These are phyloP conservation scores for Bacterosira constricta DNA, from an alignment of 108 stramenopile genomes.

Conservation along the genomic window DNA sequence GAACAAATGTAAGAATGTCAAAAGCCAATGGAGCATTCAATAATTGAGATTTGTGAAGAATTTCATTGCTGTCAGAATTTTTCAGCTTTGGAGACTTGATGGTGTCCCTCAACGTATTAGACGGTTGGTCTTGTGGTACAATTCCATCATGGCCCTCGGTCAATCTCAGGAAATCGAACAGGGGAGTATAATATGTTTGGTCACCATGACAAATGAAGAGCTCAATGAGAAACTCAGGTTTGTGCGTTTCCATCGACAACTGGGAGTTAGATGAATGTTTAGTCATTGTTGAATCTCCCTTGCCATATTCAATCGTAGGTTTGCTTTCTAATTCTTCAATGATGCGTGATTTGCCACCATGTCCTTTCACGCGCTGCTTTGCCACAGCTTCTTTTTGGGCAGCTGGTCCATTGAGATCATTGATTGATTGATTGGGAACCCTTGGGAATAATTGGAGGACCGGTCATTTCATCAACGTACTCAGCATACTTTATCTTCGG, in stretches of 20 bases:
- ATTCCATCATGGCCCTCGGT: neutral
- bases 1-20: neutral
- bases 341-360: conserved; percentile 24
- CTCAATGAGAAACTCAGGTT: conserved; percentile 8
- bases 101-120: neutral
- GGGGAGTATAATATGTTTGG: neutral
- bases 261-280: no score
- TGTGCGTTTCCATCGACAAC: no score
- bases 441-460: conserved; percentile 3
- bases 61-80: neutral
- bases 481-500: conserved; percentile 50
- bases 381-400: conserved; percentile 6
- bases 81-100: conserved; percentile 32
- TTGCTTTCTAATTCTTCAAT: conserved; percentile 26
- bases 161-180: conserved; percentile 26
- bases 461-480: conserved; percentile 34
- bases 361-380: conserved; percentile 40
- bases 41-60: conserved; percentile 29
- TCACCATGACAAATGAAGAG: conserved; percentile 12
- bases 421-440: neutral
- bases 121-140: neutral
- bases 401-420: neutral
- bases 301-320: no score
- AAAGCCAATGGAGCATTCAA: conserved; percentile 22
- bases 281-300: no score